Evolutionary conservation across 768 basidiomycete genomes (phyloP), one percentile per base, ranked within the genome.

Genomic region (Suillus americanus): DNA sequence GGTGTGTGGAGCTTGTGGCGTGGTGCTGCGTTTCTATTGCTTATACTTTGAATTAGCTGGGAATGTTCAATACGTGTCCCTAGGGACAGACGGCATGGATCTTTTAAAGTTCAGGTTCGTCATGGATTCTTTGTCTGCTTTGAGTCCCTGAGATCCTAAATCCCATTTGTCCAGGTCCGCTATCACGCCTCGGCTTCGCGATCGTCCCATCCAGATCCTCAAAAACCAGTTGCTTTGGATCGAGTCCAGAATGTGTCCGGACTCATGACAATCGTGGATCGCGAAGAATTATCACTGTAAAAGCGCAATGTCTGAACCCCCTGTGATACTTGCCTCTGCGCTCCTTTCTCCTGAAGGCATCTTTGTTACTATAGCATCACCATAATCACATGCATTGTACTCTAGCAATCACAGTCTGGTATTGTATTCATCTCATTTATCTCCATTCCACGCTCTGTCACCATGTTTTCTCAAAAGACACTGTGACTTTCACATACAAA

Each of bases 231-330:
- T 30, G 85, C 85, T 1, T 72, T 91, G 55, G 85, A 89, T 64
- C 81, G 83, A 64, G 86, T 83, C 57, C 82, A 78, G 67, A 82
- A 83, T 66, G 81, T 92, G 7, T 87, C 88, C 2, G 91, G 91
- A 10, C 81, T 91, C 37, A 93, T 92, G 91, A 91, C 89, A 45
- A 84, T 92, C 71, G 30, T 88, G 59, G 78, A 77, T 55, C 80
- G 87, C 56, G 79, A 75, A 66, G 76, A 71, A 63, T 53, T 71
- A 30, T 30, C 54, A 3, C 63, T 48, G 60, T 76, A 13, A 28
- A 13, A 33, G 33, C 6, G 33, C 20, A 35, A 35, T 10, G 5
- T 33, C 25, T 35, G 60, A 53, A 61, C n/a, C 65, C 62, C 54
- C 48, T 66, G 64, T 66, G 68, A 37, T 60, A 59, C 20, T 61